Evolutionary conservation across 2,329 filamentous ascomycete species (phyloP), one percentile per base, ranked within the genome.

Genomic region (Pyrenochaeta sp.): DNA sequence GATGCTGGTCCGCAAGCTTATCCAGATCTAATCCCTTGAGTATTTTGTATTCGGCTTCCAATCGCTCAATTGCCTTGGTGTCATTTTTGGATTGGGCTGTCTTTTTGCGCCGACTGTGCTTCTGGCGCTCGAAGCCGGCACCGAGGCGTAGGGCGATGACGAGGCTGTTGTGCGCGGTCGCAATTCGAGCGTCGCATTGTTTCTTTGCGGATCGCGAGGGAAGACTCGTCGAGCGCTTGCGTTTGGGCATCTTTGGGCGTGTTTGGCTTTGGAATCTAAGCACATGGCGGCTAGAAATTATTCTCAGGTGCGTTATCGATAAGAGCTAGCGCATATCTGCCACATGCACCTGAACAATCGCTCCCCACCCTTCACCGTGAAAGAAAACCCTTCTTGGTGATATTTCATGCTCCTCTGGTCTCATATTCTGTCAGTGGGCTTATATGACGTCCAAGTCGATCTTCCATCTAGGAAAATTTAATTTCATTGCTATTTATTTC

Each of bases 101-200:
- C 62, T 86, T 86, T 55, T 79, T 77, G 43, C 86, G 80, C 47
- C 88, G 74, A 15, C 82, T 79, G 44, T 85, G 79, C 53, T 90
- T 88, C 72, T 93, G 89, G 31, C 88, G 81, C 74, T 93, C 89
- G 63, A 90, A 87, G 32, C 86, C 85, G 65, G 89, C 90, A 43
- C 85, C 86, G 8, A 79, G 76, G 69, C 90, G 90, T 48, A 93
- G 77, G 1, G 86, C 86, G 49, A 80, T 79, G 20, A 61, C 35
- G 7, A 93, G 75, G 23, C 84, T 78, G 62, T 82, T 83, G 52
- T 80, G 77, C 58, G 78, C 77, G 32, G 78, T 73, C 21, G 77
- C 71, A 44, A 84, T 73, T 51, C 77, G 76, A 39, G 74, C 74
- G 55, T 51, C 39, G 47, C 60, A 59, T n/a, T 54, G 41, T 20